phyloP scores from a whole-genome alignment of 352 stramenopile genomes.

The Phytophthora syringae region DNA sequence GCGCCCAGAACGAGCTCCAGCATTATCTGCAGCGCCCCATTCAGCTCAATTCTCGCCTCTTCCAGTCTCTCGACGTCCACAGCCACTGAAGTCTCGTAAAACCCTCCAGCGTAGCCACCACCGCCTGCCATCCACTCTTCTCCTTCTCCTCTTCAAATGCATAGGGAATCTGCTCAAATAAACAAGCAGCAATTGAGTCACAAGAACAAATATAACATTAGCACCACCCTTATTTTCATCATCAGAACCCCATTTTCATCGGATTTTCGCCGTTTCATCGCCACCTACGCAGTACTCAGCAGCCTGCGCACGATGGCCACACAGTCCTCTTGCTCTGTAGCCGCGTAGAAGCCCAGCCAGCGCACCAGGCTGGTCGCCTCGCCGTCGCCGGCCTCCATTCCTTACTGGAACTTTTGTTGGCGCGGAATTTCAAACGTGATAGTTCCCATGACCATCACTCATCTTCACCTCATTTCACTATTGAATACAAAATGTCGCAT shows the following conservation, averaged over 20 bases:
- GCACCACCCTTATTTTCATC: not conserved
- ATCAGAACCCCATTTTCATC: not conserved
- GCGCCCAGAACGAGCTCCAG: conserved; percentile 59
- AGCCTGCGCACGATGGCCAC: conserved; percentile 15
- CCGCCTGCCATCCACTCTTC: not conserved
- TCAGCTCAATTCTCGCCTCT: conserved; percentile 16
- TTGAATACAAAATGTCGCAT: conserved; percentile 9
- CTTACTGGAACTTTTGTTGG: conserved; percentile 23
- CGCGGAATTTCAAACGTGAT: conserved; percentile 15
- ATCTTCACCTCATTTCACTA: conserved; percentile 7
- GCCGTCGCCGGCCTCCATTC: conserved; percentile 3
- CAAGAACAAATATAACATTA: conserved; percentile 28
- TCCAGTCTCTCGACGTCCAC: conserved; percentile 29
- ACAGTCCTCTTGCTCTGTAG: conserved; percentile 1
- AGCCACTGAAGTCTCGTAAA: conserved; percentile 50
- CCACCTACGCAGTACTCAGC: conserved; percentile 27
- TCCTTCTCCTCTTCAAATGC: not conserved
- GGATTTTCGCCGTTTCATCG: not conserved
- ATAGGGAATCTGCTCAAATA: conserved; percentile 24
- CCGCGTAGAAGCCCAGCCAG: conserved; percentile 43
- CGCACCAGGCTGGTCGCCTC: conserved; percentile 39
- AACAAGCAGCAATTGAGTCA: not conserved
- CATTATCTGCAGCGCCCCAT: conserved; percentile 19
- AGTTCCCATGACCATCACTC: conserved; percentile 27
- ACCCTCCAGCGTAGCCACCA: conserved; percentile 39